Conservation (phyloP, 768 basidiomycete genomes). For the Auricularia sp. region DNA sequence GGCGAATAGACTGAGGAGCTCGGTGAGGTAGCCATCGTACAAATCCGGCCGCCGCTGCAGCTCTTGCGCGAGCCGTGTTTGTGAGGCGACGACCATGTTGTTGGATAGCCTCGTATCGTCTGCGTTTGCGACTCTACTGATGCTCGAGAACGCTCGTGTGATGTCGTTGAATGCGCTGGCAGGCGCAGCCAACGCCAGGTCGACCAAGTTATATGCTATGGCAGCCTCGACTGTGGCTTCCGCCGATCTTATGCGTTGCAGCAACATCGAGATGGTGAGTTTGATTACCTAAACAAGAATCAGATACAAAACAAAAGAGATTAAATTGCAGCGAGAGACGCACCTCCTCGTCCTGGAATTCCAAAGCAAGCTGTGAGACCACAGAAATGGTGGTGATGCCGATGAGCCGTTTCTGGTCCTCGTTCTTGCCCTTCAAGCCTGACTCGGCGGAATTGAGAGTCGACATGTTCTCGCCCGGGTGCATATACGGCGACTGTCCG, state of each 20-base stretch:
- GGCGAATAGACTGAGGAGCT: constrained; percentile 74
- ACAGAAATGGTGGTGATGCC: constrained; percentile 89
- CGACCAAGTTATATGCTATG: constrained; percentile 85
- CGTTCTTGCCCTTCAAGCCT: constrained; percentile 57
- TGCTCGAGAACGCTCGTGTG: constrained; percentile 70
- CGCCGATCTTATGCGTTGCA: constrained; percentile 76
- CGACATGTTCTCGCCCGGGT: constrained; percentile 31
- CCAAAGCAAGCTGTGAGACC: constrained; percentile 77
- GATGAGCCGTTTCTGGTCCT: constrained; percentile 76
- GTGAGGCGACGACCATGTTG: constrained; percentile 86
- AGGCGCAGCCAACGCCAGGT: constrained; percentile 73
- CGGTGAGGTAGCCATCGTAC: constrained; percentile 70
- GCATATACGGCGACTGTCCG: constrained; percentile 6
- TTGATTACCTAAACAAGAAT: constrained; percentile 42
- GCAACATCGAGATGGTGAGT: constrained; percentile 83
- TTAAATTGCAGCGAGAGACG: constrained; percentile 26
- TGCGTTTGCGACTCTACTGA: constrained; percentile 78
- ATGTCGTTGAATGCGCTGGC: constrained; percentile 74
- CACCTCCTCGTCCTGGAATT: constrained; percentile 71
- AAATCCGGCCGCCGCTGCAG: constrained; percentile 64
- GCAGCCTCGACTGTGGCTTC: constrained; percentile 86
- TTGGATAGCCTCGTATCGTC: constrained; percentile 84
- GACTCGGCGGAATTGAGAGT: constrained; percentile 51
- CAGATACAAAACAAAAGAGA: constrained; percentile 23
- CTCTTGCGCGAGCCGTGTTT: constrained; percentile 81